Conservation (phyloP, 495 filamentous ascomycete genomes). For the Haplographium delicatum region DNA sequence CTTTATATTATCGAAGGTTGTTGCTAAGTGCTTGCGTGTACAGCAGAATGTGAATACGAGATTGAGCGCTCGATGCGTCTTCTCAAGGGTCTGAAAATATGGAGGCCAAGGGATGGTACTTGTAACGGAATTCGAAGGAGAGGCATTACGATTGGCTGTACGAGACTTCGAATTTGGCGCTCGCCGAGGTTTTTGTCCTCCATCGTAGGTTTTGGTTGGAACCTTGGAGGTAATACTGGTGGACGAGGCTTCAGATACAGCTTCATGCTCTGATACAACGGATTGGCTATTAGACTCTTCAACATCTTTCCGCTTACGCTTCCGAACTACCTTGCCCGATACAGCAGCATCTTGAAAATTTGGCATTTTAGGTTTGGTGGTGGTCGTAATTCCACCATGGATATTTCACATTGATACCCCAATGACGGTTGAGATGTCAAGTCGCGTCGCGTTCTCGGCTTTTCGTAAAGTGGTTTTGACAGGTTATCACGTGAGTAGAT, state of each 20-base stretch:
- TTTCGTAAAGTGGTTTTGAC: neutral
- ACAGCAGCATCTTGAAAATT: slow-evolving; percentile 51
- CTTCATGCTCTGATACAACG: neutral
- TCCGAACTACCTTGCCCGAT: slow-evolving; percentile 46
- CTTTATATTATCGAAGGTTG: slow-evolving; percentile 85
- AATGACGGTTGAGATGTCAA: neutral
- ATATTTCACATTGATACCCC: too few relatives aligned
- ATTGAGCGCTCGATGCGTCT: slow-evolving; percentile 80
- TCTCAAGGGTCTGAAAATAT: slow-evolving; percentile 63
- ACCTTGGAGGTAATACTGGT: slow-evolving; percentile 29
- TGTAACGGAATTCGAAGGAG: slow-evolving; percentile 14
- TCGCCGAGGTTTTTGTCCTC: slow-evolving; percentile 41
- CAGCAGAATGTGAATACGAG: slow-evolving; percentile 92
- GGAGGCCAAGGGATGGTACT: slow-evolving; percentile 58
- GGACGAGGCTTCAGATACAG: neutral
- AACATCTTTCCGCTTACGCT: slow-evolving; percentile 47
- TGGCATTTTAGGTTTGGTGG: slow-evolving; percentile 35
- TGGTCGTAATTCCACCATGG: too few relatives aligned
- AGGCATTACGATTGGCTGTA: slow-evolving; percentile 9
- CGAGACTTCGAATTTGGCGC: slow-evolving; percentile 21
- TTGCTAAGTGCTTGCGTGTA: slow-evolving; percentile 84
- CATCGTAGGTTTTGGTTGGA: slow-evolving; percentile 51
- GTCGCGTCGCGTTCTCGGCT: neutral
- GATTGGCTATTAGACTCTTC: slow-evolving; percentile 21
- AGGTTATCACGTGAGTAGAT: slow-evolving; percentile 4